Base-by-base conservation (phyloP, 768 basidiomycete species). In the Panaeolus papilionaceus region DNA sequence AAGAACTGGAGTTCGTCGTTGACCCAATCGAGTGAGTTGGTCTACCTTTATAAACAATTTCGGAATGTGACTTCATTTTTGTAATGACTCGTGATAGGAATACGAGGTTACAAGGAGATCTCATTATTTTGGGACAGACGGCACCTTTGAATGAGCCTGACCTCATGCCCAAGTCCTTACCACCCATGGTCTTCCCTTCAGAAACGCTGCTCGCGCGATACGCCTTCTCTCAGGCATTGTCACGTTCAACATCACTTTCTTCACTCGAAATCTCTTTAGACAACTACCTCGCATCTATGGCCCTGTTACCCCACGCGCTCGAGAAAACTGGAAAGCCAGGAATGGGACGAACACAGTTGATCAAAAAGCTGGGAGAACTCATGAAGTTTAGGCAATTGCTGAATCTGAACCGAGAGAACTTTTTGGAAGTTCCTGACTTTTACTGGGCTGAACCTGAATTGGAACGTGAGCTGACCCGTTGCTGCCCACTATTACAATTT, bases 371-470 rank as follows among this genome's bases (percentile, higher is more conserved):
- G 2, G 97, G 97, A 10, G 89, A 93, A 74, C 83, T 99, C 64
- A 91, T 98, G 86, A 91, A 90, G 73, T 94, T 98, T 76, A 85
- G 97, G 51, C 97, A 98, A 79, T 90, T 93, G 26, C 82, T 98
- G 37, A 98, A 98, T 73, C 86, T 98, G 64, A 95, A 93, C 72
- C 83, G 92, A 54, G 92, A 95, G 75, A 96, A 95, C 72, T 94
- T 95, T 73, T 89, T 89, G 61, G 95, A 96, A 73, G 89, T 90
- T 0, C 94, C 93, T 0, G 93, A 98, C 77, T 91, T 98, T 71
- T 96, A 98, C 76, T 99, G 97, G 96, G 85, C 92, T 18, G 94
- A 98, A 75, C 94, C 96, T 0, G 92, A 91, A 69, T 84, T 98
- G 5, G 96, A 98, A 81, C 84, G 93, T 90, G 68, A 39, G 87